Evolutionary conservation across 305 asterid genomes (phyloP), one percentile per base, ranked within the genome.

Genomic region (Caryopteris hybrid): DNA sequence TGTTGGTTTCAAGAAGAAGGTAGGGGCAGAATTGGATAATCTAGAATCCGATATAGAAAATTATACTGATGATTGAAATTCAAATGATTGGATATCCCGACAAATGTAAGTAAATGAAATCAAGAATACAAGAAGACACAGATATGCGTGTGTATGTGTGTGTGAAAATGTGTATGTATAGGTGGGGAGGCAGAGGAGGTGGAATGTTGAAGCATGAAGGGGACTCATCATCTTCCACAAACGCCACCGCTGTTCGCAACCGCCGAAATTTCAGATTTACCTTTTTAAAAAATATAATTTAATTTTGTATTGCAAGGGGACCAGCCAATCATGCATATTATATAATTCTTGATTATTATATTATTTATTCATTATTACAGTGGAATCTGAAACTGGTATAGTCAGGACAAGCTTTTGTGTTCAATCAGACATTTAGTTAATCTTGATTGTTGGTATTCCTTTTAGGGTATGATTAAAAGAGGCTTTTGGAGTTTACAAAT

Each of bases 151-250:
- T 50, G 27, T 48, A 5, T 25, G 38, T 23, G 22, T 61, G 6
- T 20, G 20, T 34, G 4, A 57, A 13, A 8, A 4, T 63, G 12
- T 63, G 75, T 64, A 45, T 61, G 75, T 63, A 67, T 16, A 14
- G 60, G 72, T 73, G 10, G 75, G 88, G 80, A 76, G 43, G 77
- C 39, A 51, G 42, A 74, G 88, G 83, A 80, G 86, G 83, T 83
- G 79, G 81, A 78, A 86, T 79, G 92, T 78, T 79, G 79, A 83
- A 76, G 76, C 72, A 76, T 75, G 97, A 88, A 75, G 85, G 75
- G 53, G 91, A 88, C 97, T 79, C 78, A 50, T 82, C 80, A 85
- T 77, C 92, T 80, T 77, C 89, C 86, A 55, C 72, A 73, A 47
- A 59, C 62, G 69, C 84, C 78, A 69, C 74, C 73, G 38, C 76